Evolutionary conservation across 768 basidiomycete species (phyloP), one percentile per base, ranked within the genome.

Genomic region (Coprinopsis cinerea): DNA sequence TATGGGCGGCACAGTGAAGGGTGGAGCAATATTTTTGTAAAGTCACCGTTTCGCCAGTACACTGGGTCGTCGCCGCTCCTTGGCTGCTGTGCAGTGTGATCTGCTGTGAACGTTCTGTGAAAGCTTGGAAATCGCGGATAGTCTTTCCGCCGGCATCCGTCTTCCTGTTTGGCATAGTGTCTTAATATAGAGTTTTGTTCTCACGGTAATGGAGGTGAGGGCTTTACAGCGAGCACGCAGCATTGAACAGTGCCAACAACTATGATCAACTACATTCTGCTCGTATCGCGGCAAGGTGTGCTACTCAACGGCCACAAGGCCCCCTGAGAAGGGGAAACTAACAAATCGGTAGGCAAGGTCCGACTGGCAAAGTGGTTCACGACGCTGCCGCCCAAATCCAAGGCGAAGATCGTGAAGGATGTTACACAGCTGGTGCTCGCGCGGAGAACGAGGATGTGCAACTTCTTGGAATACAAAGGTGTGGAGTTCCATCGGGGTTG

Each of bases 401-500:
- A 95, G 72, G 82, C 82, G 47, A 98, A 98, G 81, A 97, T 98
- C 62, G 89, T 98, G 59, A 97, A 97, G 74, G 96, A 99, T 67
- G 94, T 98, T 17, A 99, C 96, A 0, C 95, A 98, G 69, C 79
- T 97, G 45, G 96, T 99, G 34, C 78, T 97, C 40, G 94, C 93
- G 40, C 80, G 96, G 41, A 79, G 96, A 54, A 95, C 96, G 49
- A 79, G 92, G 55, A 98, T 96, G 94, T 98, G 94, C 67, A 99
- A 99, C 70, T 92, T 99, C 63, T 69, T 99, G 47, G 96, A 99
- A 67, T 97, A 98, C 78, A 98, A 98, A 75, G 95, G 95, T 92
- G 53, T 57, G 79, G n/a, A n/a, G n/a, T n/a, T n/a, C n/a, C n/a
- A n/a, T n/a, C n/a, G n/a, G n/a, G n/a, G n/a, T n/a, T n/a, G n/a